Evolutionary conservation across 2,329 filamentous ascomycete species (phyloP).

Genomic region (Leptographium galeiforme): DNA sequence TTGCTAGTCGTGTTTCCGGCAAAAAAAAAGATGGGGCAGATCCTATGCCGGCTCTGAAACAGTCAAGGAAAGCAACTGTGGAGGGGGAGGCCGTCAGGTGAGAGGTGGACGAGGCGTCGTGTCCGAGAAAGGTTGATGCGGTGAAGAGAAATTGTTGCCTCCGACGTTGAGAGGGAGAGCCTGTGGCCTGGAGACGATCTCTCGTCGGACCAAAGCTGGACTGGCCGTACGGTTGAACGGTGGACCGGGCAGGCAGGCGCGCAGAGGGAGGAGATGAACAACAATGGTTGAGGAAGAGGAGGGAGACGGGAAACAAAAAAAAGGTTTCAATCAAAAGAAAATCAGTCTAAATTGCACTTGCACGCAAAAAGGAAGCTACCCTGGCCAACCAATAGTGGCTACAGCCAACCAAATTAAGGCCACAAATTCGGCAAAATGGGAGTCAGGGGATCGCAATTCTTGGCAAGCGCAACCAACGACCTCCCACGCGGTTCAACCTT

Average conservation of each 20-base stretch:
- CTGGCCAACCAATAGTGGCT: not conserved
- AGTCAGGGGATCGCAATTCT: not conserved
- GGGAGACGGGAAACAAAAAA: slow-evolving; percentile 3
- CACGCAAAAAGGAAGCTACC: not conserved
- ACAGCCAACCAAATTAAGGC: not conserved
- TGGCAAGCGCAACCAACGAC: not conserved
- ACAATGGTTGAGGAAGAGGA: not conserved
- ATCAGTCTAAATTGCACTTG: not conserved
- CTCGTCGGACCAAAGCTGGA: not conserved
- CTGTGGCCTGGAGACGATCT: not conserved
- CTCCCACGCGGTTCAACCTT: not conserved
- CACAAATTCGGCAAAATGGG: not conserved
- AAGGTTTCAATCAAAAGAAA: not conserved
- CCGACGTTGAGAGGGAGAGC: not conserved
- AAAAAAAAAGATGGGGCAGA: too few relatives aligned
- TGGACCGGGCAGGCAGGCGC: not conserved
- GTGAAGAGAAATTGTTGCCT: not conserved
- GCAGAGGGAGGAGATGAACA: not conserved
- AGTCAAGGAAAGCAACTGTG: too few relatives aligned
- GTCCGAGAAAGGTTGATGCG: too few relatives aligned
- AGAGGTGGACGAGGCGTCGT: too few relatives aligned
- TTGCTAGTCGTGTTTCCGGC: too few relatives aligned
- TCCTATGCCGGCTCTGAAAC: too few relatives aligned
- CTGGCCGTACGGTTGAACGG: not conserved
- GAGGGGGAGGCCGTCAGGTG: too few relatives aligned